A percentile compares a stretch with the other conserved stretches of the same genome.
Conservation (phyloP, 805 yeast species). For the Jamesozyma jinghongensis region DNA sequence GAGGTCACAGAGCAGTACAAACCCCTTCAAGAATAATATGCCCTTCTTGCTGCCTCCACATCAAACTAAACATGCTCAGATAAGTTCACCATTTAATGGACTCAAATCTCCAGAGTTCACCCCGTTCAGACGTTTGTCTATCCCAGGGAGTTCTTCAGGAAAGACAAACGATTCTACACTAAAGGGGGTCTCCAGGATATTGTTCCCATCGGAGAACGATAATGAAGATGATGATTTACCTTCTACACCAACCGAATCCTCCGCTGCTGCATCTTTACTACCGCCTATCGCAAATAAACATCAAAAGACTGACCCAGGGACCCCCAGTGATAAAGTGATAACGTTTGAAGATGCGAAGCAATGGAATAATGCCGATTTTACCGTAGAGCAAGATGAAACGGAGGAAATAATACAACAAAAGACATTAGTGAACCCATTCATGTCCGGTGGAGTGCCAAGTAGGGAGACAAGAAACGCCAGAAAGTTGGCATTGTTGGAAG, state of each 20-base stretch:
- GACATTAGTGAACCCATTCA: constrained; percentile 13
- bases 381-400: constrained; percentile 6
- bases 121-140: constrained; percentile 16
- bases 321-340: constrained; percentile 32
- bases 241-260: too few relatives aligned
- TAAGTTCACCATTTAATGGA: constrained; percentile 17
- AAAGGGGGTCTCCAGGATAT: constrained; percentile 18
- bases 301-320: constrained; percentile 19
- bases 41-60: constrained; percentile 14
- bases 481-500: constrained; percentile 9
- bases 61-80: background rate
- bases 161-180: constrained; percentile 4
- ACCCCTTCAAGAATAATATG: constrained; percentile 8
- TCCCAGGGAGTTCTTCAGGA: background rate
- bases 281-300: constrained; percentile 2
- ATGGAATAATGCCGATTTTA: constrained; percentile 25
- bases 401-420: constrained; percentile 5
- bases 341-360: constrained; percentile 26
- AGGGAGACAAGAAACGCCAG: constrained; percentile 11
- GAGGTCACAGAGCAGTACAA: background rate
- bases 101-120: constrained; percentile 29
- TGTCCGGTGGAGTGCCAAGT: constrained; percentile 5
- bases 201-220: constrained; percentile 17
- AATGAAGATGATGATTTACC: constrained; percentile 6
- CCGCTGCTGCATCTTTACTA: background rate